A percentile compares a stretch with the other conserved stretches of the same genome.
phyloP scores from a whole-genome alignment of 768 basidiomycete species.

The Coprinopsis strossmayeri region DNA sequence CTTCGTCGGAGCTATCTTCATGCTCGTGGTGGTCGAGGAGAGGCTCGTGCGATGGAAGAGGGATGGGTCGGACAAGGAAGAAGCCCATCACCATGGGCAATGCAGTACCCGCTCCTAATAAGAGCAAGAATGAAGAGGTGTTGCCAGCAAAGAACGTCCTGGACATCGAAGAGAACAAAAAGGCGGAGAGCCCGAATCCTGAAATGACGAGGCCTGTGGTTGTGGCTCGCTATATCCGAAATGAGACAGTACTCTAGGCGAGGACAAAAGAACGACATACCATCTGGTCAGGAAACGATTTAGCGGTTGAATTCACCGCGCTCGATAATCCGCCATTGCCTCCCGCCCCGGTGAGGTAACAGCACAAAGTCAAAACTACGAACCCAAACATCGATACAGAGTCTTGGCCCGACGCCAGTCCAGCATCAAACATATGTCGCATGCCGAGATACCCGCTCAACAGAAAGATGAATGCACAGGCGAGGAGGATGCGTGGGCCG shows the following conservation, averaged over 20 bases:
- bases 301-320: conserved; percentile 79
- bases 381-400: conserved; percentile 39
- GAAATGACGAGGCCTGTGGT: conserved; percentile 76
- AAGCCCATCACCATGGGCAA: conserved; percentile 76
- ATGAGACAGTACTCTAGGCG: conserved; percentile 1
- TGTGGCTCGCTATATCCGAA: conserved; percentile 51
- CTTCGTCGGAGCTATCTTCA: not conserved
- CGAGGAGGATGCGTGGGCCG: conserved; percentile 66
- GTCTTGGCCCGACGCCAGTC: conserved; percentile 27
- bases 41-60: conserved; percentile 37
- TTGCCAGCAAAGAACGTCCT: conserved; percentile 69
- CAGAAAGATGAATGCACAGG: conserved; percentile 50
- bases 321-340: conserved; percentile 65
- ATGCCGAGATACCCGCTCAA: conserved; percentile 75
- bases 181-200: conserved; percentile 88
- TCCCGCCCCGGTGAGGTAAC: conserved; percentile 71
- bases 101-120: conserved; percentile 74
- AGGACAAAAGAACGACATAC: conserved; percentile 32
- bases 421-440: conserved; percentile 54
- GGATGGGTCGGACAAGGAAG: conserved; percentile 65
- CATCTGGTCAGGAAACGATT: conserved; percentile 66
- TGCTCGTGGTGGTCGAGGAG: conserved; percentile 1
- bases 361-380: conserved; percentile 49
- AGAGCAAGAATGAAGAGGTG: conserved; percentile 67
- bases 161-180: conserved; percentile 78